Evolutionary conservation across 805 yeast species (phyloP).

Genomic region (Hanseniaspora jakobsenii): DNA sequence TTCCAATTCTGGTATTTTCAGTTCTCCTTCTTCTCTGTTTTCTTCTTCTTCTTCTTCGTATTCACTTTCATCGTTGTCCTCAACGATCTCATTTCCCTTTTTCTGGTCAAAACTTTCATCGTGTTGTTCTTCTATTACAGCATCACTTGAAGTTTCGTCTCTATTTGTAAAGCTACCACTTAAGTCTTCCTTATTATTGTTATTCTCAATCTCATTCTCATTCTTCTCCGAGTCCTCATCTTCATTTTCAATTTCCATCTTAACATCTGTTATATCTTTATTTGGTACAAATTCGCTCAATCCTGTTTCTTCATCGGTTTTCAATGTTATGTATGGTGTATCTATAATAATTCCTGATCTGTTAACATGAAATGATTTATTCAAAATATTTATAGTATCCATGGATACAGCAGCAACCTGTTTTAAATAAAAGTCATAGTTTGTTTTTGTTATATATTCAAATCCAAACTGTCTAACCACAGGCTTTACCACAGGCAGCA

Average conservation of each 20-base stretch:
- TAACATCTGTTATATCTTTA: conserved; percentile 16
- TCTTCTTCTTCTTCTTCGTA: conserved; percentile 7
- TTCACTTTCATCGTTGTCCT: conserved; percentile 1
- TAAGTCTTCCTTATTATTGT: no score
- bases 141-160: not conserved
- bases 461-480: conserved; percentile 71
- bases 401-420: conserved; percentile 39
- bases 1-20: not conserved
- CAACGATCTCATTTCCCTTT: not conserved
- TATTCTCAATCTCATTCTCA: no score
- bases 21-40: no score
- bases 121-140: not conserved
- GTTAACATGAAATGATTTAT: conserved; percentile 24
- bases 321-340: conserved; percentile 22
- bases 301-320: conserved; percentile 15
- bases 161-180: not conserved
- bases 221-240: no score
- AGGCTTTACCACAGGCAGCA: conserved; percentile 80
- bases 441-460: conserved; percentile 40
- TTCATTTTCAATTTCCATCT: not conserved
- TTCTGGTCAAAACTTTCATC: not conserved
- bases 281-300: no score
- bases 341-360: conserved; percentile 28
- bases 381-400: conserved; percentile 29
- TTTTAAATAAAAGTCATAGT: conserved; percentile 38